phyloP scores from a whole-genome alignment of 176 grass and related monocot genomes.

The Phoenix dactylifera region DNA sequence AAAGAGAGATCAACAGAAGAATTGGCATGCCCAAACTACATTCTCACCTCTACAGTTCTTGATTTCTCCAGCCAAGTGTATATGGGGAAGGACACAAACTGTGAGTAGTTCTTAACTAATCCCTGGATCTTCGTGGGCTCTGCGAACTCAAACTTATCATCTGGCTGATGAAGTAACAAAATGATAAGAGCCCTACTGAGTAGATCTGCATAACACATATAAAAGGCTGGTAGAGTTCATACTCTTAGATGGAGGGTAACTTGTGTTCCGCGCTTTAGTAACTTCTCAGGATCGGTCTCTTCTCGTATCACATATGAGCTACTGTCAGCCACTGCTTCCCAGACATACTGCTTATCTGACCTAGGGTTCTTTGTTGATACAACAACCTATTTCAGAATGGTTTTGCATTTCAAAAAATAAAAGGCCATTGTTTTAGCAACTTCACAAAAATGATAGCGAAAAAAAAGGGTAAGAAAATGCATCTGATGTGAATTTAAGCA shows the following conservation, averaged over 20 bases:
- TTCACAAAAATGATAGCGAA: too few species aligned
- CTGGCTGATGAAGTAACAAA: slow-evolving; percentile 34
- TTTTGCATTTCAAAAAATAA: too few species aligned
- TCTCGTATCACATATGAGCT: slow-evolving; percentile 80
- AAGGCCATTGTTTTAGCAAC: too few species aligned
- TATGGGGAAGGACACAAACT: slow-evolving; percentile 93
- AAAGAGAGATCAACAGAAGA: too few species aligned
- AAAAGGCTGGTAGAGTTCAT: slow-evolving; percentile 1
- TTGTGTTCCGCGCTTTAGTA: slow-evolving; percentile 59
- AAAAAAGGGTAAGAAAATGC: too few species aligned
- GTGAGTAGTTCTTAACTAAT: slow-evolving; percentile 87
- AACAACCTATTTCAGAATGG: slow-evolving; percentile 36
- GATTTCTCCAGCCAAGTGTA: slow-evolving; percentile 95
- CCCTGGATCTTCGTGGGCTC: slow-evolving; percentile 59
- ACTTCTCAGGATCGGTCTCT: slow-evolving; percentile 85
- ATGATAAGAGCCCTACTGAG: slow-evolving; percentile 10
- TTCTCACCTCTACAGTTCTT: slow-evolving; percentile 62
- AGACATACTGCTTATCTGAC: slow-evolving; percentile 74
- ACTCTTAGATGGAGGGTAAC: slow-evolving; percentile 80
- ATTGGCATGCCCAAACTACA: too few species aligned
- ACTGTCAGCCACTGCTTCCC: slow-evolving; percentile 84
- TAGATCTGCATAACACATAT: neutral
- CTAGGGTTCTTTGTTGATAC: slow-evolving; percentile 93
- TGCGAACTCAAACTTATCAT: slow-evolving; percentile 89
- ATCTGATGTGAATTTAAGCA: too few species aligned